Conservation (phyloP, 148 eudicot species). For the Chenopodium quinoa region DNA sequence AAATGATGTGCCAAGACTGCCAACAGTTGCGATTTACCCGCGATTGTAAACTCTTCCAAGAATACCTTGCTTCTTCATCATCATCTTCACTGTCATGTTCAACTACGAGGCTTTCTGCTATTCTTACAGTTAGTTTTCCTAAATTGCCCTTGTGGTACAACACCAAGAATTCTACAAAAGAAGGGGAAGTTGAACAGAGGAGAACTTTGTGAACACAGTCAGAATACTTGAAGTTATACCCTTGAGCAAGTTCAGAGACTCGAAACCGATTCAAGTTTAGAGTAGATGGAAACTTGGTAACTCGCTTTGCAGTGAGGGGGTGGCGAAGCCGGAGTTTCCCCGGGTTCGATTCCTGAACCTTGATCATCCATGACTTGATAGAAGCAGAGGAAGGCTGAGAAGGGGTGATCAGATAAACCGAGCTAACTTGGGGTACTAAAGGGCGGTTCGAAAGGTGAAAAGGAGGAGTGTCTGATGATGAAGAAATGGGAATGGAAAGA, state of each 20-base stretch:
- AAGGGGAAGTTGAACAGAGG: constrained; percentile 10
- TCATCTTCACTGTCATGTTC: not conserved
- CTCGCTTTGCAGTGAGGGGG: constrained; percentile 13
- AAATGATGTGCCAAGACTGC: not conserved
- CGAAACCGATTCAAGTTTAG: constrained; percentile 10
- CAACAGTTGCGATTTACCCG: not conserved
- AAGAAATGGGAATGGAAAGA: not conserved
- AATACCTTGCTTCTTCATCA: not conserved
- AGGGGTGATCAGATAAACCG: constrained; percentile 22
- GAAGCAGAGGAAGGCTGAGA: not conserved
- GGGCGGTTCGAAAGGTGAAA: constrained; percentile 1
- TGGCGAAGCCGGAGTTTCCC: constrained; percentile 8
- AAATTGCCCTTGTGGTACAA: constrained; percentile 7
- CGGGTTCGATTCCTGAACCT: constrained; percentile 17
- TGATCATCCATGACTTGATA: constrained; percentile 19
- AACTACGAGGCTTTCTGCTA: not conserved
- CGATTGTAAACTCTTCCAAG: constrained; percentile 2
- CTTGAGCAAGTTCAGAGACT: constrained; percentile 3
- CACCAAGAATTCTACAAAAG: constrained; percentile 8
- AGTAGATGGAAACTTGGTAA: not conserved
- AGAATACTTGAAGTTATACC: constrained; percentile 16
- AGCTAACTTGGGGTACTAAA: constrained; percentile 11
- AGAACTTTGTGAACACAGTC: constrained; percentile 6
- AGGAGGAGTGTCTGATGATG: not conserved
- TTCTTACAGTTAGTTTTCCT: constrained; percentile 10